Evolutionary conservation across 305 asterid genomes (phyloP), one percentile per base, ranked within the genome.

Genomic region (Striga hermonthica): DNA sequence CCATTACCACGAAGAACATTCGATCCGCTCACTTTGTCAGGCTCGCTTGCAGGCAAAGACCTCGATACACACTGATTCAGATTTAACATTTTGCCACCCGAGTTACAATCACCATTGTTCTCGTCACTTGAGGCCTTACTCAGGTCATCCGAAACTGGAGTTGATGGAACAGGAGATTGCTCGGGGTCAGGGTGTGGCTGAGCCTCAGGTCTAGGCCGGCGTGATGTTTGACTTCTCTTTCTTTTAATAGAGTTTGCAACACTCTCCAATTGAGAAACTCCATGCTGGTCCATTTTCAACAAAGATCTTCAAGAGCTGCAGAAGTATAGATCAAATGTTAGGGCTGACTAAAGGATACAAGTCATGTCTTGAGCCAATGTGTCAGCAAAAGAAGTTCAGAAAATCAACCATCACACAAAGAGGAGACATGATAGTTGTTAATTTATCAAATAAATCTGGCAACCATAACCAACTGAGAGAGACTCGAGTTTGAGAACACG

Each of bases 1-100:
- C 87, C 89, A 73, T 69, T 82, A 69, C 73, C 68, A n/a, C 68
- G 72, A n/a, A 36, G 41, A 5, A 63, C 68, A 72, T 74, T 80
- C 48, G 84, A 65, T 68, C 76, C 82, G 12, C 72, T 72, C 31
- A 22, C 31, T 22, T 22, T 72, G 9, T 75, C 86, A 43, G 76
- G 55, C 64, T 72, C 76, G 48, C 74, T 70, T 68, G 66, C 79
- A 4, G 80, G 75, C 54, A 82, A 77, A 64, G 89, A 84, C 76
- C 95, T 90, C 28, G 92, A 88, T 60, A 84, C 86, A 57, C 95
- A 90, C 64, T 86, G 94, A 70, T 77, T 93, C 74, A 90, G 80
- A 78, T 84, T 88, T 77, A 85, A 81, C 82, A 85, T 86, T 75
- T 90, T 93, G 50, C 86, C 87, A 45, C 81, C 86, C 36, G 83